Base-by-base conservation (phyloP, 2,329 filamentous ascomycete genomes). In the Botrytis medusae region DNA sequence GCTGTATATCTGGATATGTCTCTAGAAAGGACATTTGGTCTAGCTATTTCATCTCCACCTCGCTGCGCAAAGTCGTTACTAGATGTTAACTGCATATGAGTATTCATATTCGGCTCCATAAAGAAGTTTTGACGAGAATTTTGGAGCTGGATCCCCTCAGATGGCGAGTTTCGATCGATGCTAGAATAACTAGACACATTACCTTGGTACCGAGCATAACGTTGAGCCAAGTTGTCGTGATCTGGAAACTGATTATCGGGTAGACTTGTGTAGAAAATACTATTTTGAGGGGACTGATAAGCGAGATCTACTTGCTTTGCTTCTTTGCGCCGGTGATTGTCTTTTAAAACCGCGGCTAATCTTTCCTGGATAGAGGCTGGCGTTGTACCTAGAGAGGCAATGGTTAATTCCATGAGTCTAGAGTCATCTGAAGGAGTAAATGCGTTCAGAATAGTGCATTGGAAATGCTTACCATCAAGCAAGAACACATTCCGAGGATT, bases 361-460 rank as follows among this genome's bases (percentile, higher is more conserved):
- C 64, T 10, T 18, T 67, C 64, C 16, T 54, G 64, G 3, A 51
- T 9, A 0, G 64, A 67, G 37, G 64, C 64, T 67, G 64, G 46
- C 10, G 64, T 54, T 40, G 12, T 5, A 25, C 64, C 46, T 67
- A 22, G 9, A 22, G 14, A 2, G 1, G 18, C 14, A 40, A 5
- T 54, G 16, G 25, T 67, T n/a, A 54, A 25, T 40, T 12, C 5
- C 16, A 8, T 22, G 18, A n/a, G 1, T 25, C 25, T 7, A 42
- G 4, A 40, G 1, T 14, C 10, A 6, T 40, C 10, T 14, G 1
- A 22, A 25, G 18, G 2, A 25, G 12, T 2, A 7, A 1, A 9
- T 16, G 1, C 3, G 0, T n/a, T n/a, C 10, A 14, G 0, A 51
- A 51, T n/a, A 51, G 12, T 16, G 5, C 12, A 16, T 5, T 16